Base-by-base conservation (phyloP, 257 asterid species). In the Solanum okadae region DNA sequence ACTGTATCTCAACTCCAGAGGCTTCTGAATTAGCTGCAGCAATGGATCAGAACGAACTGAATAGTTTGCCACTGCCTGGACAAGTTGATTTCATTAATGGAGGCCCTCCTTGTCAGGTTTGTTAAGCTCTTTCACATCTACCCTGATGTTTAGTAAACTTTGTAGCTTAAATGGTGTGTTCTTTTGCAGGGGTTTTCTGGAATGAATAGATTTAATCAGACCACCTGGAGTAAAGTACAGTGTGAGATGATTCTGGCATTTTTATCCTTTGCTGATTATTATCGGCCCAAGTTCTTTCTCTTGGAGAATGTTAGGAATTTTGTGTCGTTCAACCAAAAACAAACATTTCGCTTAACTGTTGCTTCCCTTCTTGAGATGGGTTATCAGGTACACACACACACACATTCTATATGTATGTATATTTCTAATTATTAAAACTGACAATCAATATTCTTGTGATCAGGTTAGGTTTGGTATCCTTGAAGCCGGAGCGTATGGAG, bases 331-430 rank as follows among this genome's bases (percentile, higher is more conserved):
- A 97, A 96, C 94, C 98, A 95, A 89, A 98, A 98, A 65, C 99
- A 97, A 92, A 97, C 99, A 12, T 97, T 97, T 91, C 97, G 97
- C 89, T 90, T 97, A 82, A 92, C 98, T 81, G 49, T 97, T 88
- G 98, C 98, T 79, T 97, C 99, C 63, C 98, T 97, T 89, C 98
- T 97, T 72, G 98, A 95, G 92, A 96, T 97, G 96, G 98, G 99
- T 84, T 97, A 96, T 91, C 98, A 96, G 98, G 98, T 97, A 38
- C 44, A 88, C 25, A 75, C n/a, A 73, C 8, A 71, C 44, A 75
- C 46, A 73, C 3, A 3, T 18, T 52, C 63, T 23, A 23, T 59
- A 65, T 49, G 75, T 20, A 33, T 84, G 33, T 59, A 25, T 72
- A 8, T 86, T 46, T 40, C 71, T 49, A 42, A 44, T 79, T 27